Conservation (phyloP, 2,329 filamentous ascomycete genomes). For the Lecanicillium sp. region DNA sequence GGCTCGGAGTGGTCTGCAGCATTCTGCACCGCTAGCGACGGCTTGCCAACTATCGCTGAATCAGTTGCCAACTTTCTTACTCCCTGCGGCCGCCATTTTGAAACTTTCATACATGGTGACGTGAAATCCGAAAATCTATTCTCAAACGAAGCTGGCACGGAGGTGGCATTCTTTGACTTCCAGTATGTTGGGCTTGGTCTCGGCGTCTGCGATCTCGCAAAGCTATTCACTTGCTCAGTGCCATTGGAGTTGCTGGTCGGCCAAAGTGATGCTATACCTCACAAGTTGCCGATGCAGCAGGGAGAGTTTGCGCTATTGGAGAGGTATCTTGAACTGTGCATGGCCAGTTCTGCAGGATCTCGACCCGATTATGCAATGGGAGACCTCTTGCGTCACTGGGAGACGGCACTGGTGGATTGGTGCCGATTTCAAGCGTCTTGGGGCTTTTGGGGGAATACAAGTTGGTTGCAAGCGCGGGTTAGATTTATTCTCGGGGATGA, state of each 20-base stretch:
- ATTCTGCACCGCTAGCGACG: conserved; percentile 32
- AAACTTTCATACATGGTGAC: conserved; percentile 60
- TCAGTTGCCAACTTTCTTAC: conserved; percentile 43
- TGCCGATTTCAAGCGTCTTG: conserved; percentile 52
- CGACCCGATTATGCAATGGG: conserved; percentile 41
- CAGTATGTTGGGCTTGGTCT: conserved; percentile 59
- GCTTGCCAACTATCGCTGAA: conserved; percentile 36
- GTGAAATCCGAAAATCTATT: conserved; percentile 65
- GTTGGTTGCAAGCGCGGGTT: conserved; percentile 49
- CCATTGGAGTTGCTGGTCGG: conserved; percentile 43
- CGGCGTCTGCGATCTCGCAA: conserved; percentile 59
- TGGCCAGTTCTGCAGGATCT: neutral
- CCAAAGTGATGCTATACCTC: conserved; percentile 17
- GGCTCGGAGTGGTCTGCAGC: conserved; percentile 47
- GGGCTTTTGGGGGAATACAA: conserved; percentile 54
- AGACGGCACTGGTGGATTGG: conserved; percentile 62
- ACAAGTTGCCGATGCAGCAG: conserved; percentile 37
- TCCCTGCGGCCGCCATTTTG: conserved; percentile 32
- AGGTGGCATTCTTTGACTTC: conserved; percentile 61
- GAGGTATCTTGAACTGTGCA: conserved; percentile 35
- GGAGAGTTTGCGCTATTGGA: conserved; percentile 45
- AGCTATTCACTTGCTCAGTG: conserved; percentile 60
- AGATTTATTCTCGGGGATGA: conserved; percentile 38
- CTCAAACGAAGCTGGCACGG: conserved; percentile 37
- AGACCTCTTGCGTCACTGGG: conserved; percentile 52